Conservation (phyloP, 2,329 filamentous ascomycete genomes). For the Penicillium griseofulvum region DNA sequence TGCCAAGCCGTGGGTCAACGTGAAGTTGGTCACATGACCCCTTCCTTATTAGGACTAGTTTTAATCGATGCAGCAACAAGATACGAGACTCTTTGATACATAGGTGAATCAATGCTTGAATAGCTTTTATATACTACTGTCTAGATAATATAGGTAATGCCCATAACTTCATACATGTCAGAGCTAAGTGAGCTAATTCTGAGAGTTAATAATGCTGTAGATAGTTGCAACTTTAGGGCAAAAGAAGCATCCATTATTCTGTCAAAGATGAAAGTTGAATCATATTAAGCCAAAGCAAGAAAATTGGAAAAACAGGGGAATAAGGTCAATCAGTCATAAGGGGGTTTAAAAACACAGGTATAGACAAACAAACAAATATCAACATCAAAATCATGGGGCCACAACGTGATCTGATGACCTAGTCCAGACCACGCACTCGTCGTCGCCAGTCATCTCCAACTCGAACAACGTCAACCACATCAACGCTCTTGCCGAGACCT, state of each 20-base stretch:
- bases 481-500: conserved; percentile 79
- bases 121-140: background rate
- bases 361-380: conserved; percentile 24
- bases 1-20: conserved; percentile 38
- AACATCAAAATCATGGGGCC: conserved; percentile 22
- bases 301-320: conserved; percentile 18
- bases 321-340: conserved; percentile 27
- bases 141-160: too few species aligned
- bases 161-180: background rate
- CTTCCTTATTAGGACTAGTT: conserved; percentile 14
- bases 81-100: background rate
- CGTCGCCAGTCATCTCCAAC: conserved; percentile 85
- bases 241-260: background rate
- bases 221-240: background rate
- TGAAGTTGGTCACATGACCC: conserved; percentile 31
- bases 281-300: conserved; percentile 11
- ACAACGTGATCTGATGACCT: conserved; percentile 13
- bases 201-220: background rate
- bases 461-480: conserved; percentile 79
- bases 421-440: conserved; percentile 66
- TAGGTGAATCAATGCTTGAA: background rate
- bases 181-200: background rate
- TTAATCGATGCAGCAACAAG: background rate
- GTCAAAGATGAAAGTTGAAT: background rate
- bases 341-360: conserved; percentile 15